A percentile compares a stretch with the other conserved stretches of the same genome.
These are phyloP conservation scores for Xylaria palmicola DNA, from an alignment of 495 filamentous ascomycete species.

Conservation along the genomic window DNA sequence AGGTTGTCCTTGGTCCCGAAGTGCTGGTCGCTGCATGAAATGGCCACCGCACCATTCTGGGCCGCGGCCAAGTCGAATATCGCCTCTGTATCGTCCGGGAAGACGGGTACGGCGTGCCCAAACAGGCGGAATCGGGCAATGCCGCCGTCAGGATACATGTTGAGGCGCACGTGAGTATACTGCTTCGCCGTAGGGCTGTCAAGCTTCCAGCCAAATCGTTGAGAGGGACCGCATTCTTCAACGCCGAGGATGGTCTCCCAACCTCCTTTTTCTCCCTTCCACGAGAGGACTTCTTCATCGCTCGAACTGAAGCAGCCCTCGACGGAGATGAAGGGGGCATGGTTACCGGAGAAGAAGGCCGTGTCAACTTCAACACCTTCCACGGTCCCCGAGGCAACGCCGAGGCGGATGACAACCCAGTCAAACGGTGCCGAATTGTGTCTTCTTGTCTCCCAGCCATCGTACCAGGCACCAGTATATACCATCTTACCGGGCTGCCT, in stretches of 20 bases:
- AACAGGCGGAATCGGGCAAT: conserved; percentile 84
- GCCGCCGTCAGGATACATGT: conserved; percentile 95
- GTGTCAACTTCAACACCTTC: conserved; percentile 86
- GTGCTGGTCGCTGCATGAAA: conserved; percentile 80
- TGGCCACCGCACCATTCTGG: conserved; percentile 74
- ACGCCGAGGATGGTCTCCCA: conserved; percentile 75
- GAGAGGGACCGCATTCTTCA: conserved; percentile 70
- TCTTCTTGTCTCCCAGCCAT: conserved; percentile 90
- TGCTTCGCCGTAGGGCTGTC: conserved; percentile 55
- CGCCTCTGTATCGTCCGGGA: conserved; percentile 57
- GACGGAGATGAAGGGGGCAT: conserved; percentile 79
- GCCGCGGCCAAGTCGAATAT: conserved; percentile 82
- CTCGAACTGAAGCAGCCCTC: conserved; percentile 68
- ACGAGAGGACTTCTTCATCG: conserved; percentile 59
- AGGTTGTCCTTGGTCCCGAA: conserved; percentile 83
- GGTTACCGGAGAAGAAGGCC: conserved; percentile 82
- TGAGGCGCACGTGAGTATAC: conserved; percentile 81
- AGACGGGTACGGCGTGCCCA: conserved; percentile 72
- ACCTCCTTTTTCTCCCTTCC: conserved; percentile 52
- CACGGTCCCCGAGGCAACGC: conserved; percentile 72
- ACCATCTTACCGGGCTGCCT: conserved; percentile 79
- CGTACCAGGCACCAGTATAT: conserved; percentile 87
- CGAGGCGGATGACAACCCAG: conserved; percentile 79
- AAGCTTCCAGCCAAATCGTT: conserved; percentile 79
- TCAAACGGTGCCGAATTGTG: conserved; percentile 80